Evolutionary conservation across 2,329 filamentous ascomycete genomes (phyloP).

Genomic region (Zelopaecilomyces penicillatus): DNA sequence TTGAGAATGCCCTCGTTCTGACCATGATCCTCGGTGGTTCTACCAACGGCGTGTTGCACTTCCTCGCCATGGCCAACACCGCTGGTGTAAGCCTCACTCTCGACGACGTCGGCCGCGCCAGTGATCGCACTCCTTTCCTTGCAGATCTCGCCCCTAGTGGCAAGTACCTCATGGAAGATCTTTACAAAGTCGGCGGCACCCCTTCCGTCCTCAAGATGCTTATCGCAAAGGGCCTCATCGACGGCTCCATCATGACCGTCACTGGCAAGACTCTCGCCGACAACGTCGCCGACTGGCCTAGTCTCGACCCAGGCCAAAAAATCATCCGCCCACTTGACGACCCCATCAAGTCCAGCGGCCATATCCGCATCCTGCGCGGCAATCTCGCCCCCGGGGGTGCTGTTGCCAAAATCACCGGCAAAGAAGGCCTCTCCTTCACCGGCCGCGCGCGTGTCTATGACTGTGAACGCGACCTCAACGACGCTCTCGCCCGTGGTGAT

Average conservation of each 20-base stretch:
- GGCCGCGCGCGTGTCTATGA: constrained; percentile 79
- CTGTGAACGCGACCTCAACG: constrained; percentile 72
- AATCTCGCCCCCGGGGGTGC: constrained; percentile 84
- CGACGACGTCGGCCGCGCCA: constrained; percentile 75
- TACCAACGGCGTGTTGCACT: constrained; percentile 82
- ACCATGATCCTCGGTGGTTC: constrained; percentile 89
- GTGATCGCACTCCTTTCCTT: constrained; percentile 75
- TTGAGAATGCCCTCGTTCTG: constrained; percentile 83
- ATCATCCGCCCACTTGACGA: constrained; percentile 75
- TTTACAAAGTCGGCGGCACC: constrained; percentile 78
- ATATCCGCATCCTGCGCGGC: constrained; percentile 79
- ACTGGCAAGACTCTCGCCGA: constrained; percentile 78
- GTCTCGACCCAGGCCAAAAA: constrained; percentile 66
- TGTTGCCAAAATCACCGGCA: constrained; percentile 94
- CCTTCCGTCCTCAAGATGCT: constrained; percentile 81
- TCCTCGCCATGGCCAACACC: constrained; percentile 83
- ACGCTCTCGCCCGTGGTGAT: constrained; percentile 63
- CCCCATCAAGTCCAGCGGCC: constrained; percentile 74
- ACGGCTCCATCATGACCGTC: constrained; percentile 71
- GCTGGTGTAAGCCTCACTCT: constrained; percentile 69
- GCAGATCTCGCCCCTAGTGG: constrained; percentile 80
- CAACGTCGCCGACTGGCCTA: constrained; percentile 70
- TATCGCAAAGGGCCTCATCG: constrained; percentile 64
- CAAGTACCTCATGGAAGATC: constrained; percentile 78
- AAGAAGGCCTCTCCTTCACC: constrained; percentile 76